These are phyloP conservation scores for Pseudovirgaria hyperparasitica DNA, from an alignment of 2,329 filamentous ascomycete species.

Conservation along the genomic window DNA sequence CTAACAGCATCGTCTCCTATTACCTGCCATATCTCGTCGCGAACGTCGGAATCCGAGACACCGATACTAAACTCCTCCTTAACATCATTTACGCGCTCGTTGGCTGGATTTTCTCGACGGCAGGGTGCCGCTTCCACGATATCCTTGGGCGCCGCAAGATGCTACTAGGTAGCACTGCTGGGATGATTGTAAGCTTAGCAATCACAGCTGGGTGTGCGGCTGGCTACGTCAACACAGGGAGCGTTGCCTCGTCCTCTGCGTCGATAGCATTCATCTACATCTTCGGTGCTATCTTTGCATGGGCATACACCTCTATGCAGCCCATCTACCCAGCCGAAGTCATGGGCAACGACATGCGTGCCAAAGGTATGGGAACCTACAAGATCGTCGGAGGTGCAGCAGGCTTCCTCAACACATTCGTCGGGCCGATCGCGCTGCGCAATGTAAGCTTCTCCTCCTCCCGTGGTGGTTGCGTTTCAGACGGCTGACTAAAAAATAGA, in stretches of 20 bases:
- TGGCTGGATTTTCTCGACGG: constrained; percentile 17
- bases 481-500: constrained; percentile 6
- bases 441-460: constrained; percentile 26
- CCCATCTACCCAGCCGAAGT: constrained; percentile 20
- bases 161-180: constrained; percentile 15
- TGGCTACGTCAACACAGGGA: constrained; percentile 12
- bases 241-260: constrained; percentile 8
- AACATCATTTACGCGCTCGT: constrained; percentile 24
- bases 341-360: constrained; percentile 19
- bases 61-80: constrained; percentile 20
- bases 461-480: neutral
- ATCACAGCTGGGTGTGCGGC: constrained; percentile 15
- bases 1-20: constrained; percentile 13
- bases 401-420: constrained; percentile 13
- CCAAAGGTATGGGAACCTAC: constrained; percentile 15
- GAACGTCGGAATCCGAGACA: constrained; percentile 19
- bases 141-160: constrained; percentile 15
- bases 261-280: constrained; percentile 20
- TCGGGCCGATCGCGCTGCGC: constrained; percentile 28
- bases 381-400: constrained; percentile 11
- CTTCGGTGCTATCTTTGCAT: constrained; percentile 19
- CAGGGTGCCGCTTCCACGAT: constrained; percentile 18
- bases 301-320: constrained; percentile 20
- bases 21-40: constrained; percentile 20
- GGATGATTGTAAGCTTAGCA: constrained; percentile 10